phyloP scores from a whole-genome alignment of 2,329 filamentous ascomycete genomes.

The Grosmannia serpens region DNA sequence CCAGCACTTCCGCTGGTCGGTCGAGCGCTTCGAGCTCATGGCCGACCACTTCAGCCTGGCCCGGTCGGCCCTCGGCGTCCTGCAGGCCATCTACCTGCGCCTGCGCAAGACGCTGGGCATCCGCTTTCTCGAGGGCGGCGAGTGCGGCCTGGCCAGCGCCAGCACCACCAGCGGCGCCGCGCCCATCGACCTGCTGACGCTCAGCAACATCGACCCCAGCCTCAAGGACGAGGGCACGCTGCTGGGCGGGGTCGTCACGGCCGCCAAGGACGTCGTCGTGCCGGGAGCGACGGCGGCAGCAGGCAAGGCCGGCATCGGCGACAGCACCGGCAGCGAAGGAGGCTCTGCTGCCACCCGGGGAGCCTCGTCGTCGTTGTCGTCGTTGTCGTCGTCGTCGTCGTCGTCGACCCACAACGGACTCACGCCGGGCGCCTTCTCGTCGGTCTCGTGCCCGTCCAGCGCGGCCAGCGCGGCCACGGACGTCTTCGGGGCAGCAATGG shows the following conservation, averaged over 20 bases:
- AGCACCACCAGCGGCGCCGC: neutral
- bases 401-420: neutral
- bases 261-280: neutral
- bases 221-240: constrained; percentile 6
- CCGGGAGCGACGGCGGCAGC: neutral
- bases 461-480: constrained; percentile 8
- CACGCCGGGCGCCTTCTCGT: constrained; percentile 5
- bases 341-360: no score
- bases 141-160: constrained; percentile 1
- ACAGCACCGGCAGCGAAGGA: neutral
- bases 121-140: constrained; percentile 16
- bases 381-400: neutral
- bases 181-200: constrained; percentile 9
- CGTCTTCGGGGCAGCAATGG: neutral
- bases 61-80: constrained; percentile 40
- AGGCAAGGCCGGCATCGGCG: neutral
- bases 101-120: constrained; percentile 37
- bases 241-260: neutral
- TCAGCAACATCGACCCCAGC: constrained; percentile 13
- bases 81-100: constrained; percentile 42
- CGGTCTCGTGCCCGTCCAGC: constrained; percentile 1
- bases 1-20: constrained; percentile 48
- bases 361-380: no score
- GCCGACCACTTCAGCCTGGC: constrained; percentile 40
- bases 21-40: constrained; percentile 47